These are phyloP conservation scores for Lentithecium fluviatile DNA, from an alignment of 495 filamentous ascomycete species.

Conservation along the genomic window DNA sequence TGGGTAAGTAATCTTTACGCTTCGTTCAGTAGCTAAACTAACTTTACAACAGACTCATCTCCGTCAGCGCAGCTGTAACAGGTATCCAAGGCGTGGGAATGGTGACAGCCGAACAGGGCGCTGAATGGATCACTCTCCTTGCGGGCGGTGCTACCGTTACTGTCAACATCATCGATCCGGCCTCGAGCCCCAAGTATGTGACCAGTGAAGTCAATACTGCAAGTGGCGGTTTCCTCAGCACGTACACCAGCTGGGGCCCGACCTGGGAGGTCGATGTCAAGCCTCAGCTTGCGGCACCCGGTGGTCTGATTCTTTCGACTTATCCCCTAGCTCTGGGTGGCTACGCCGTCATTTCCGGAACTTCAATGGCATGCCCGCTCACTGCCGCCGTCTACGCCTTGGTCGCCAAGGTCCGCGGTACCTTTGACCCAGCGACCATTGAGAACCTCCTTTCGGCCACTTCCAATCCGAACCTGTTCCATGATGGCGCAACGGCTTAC, in stretches of 20 bases:
- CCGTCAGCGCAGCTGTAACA: background rate
- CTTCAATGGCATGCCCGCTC: constrained; percentile 4
- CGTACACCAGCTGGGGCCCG: constrained; percentile 5
- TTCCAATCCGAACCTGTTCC: constrained; percentile 39
- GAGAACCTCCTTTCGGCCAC: constrained; percentile 4
- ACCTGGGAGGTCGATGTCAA: constrained; percentile 9
- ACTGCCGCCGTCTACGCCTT: background rate
- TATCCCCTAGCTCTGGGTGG: background rate
- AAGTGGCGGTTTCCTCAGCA: background rate
- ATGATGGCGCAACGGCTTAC: constrained; percentile 46
- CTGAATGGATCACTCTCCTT: background rate
- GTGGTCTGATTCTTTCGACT: constrained; percentile 7
- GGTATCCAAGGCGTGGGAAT: background rate
- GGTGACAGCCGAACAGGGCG: constrained; percentile 1
- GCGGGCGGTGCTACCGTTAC: background rate
- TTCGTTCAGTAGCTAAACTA: background rate
- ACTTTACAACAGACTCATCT: background rate
- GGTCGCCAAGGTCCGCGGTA: background rate
- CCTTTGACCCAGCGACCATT: background rate
- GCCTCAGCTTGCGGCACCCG: constrained; percentile 6
- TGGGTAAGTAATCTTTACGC: background rate
- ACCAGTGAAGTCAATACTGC: background rate
- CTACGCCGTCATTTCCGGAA: constrained; percentile 10
- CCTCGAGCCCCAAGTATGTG: background rate
- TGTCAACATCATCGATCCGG: background rate